Percentiles rank a stretch among this genome's conserved stretches.
phyloP scores from a whole-genome alignment of 305 asterid species.

The Lippia alba region DNA sequence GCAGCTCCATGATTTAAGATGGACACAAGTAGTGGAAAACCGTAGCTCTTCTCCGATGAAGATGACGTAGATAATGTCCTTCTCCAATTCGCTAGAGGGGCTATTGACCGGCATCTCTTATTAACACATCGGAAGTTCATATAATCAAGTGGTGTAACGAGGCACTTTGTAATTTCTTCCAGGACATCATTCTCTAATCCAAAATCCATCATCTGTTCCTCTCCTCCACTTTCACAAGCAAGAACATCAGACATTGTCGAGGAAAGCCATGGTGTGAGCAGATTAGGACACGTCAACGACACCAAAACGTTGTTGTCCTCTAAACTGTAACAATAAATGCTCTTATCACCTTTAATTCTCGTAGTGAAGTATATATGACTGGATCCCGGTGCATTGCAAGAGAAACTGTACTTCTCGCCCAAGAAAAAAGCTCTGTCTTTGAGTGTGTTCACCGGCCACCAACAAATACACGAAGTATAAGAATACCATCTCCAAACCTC shows the following conservation, averaged over 20 bases:
- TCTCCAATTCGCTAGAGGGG: neutral
- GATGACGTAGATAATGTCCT: no score
- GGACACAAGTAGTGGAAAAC: neutral
- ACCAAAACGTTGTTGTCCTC: neutral
- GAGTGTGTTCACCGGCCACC: neutral
- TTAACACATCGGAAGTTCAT: no score
- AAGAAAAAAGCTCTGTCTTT: neutral
- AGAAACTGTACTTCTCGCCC: neutral
- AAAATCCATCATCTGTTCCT: neutral
- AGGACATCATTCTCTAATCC: neutral
- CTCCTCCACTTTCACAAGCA: neutral
- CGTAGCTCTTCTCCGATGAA: neutral
- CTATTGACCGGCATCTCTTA: neutral
- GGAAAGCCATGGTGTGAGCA: neutral
- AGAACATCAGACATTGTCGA: no score
- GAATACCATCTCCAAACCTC: neutral
- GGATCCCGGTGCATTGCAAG: neutral
- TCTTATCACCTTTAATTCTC: neutral
- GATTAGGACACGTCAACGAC: no score
- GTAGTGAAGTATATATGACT: neutral
- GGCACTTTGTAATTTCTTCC: neutral
- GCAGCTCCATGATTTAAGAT: neutral
- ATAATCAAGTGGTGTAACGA: neutral
- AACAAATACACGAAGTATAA: neutral
- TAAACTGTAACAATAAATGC: no score